Base-by-base conservation (phyloP, 495 filamentous ascomycete species). In the Podospora didyma region DNA sequence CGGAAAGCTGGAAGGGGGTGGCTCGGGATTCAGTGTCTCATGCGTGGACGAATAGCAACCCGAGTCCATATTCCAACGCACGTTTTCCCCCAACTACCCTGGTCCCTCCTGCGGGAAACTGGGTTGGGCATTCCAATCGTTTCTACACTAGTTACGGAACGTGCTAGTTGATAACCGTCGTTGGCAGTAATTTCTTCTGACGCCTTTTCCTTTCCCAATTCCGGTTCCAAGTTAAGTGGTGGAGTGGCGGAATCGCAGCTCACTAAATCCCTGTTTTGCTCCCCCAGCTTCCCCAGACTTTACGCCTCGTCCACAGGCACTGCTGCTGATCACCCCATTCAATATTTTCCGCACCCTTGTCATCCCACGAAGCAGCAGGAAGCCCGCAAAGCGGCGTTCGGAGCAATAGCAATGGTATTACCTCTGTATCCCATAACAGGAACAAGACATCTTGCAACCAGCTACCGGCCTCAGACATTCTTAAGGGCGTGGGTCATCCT, bases 271-370 rank as follows among this genome's bases (percentile, higher is more conserved):
- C 41, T 46, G 39, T 47, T 37, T 42, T 17, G 16, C 14, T 45
- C 58, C 52, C 58, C 22, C 50, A 46, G 50, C 35, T 61, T 61
- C 58, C 58, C 58, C 58, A 57, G 58, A 56, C 55, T 53, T 37
- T 52, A 14, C 23, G 11, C 17, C 9, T 52, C 48, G 28, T 37
- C 35, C 2, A 28, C n/a, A 28, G 41, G 20, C 45, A 46, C 39
- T 47, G 53, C 51, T 56, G 51, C 39, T 47, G 53, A 55, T 56
- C 48, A 26, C 46, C 52, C 39, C 9, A 3, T 9, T 31, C 26
- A 9, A 31, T 3, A 3, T 31, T 31, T 31, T 31, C 3, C 9
- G 3, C 26, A 31, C 9, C 26, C 26, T 31, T 31, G 26, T 31
- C 26, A 9, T n/a, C n/a, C n/a, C n/a, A n/a, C n/a, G n/a, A n/a